Conservation (phyloP, 371 early-diverging fungal species). For the Rhizomucor pusillus region DNA sequence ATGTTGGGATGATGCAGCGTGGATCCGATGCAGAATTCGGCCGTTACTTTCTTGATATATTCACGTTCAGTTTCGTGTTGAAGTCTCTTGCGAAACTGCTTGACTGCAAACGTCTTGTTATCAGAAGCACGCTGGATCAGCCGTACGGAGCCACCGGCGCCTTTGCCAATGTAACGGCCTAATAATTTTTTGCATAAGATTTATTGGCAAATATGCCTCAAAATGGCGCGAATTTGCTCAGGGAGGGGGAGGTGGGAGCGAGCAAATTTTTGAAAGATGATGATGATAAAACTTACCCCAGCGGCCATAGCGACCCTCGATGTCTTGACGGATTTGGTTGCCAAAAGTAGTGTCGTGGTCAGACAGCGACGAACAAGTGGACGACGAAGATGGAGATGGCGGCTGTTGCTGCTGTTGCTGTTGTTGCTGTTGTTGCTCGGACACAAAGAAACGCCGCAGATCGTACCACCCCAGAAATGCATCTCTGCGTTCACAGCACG, state of each 20-base stretch:
- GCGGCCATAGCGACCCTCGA: slow-evolving; percentile 28
- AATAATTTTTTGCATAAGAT: slow-evolving; percentile 4
- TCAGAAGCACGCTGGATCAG: slow-evolving; percentile 56
- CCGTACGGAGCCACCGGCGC: slow-evolving; percentile 77
- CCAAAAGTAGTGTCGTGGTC: slow-evolving; percentile 13
- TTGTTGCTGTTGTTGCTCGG: slow-evolving; percentile 1
- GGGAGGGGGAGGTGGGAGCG: no score
- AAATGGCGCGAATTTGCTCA: slow-evolving; percentile 11
- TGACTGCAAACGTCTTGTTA: slow-evolving; percentile 70
- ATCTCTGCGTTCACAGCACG: slow-evolving; percentile 8
- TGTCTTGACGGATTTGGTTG: slow-evolving; percentile 27
- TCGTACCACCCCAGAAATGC: slow-evolving; percentile 21
- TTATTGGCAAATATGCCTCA: slow-evolving; percentile 16
- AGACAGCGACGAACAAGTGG: no score
- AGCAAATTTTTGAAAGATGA: no score
- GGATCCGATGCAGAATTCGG: slow-evolving; percentile 85
- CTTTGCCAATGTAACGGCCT: slow-evolving; percentile 71
- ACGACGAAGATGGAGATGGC: no score
- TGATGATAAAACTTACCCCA: slow-evolving; percentile 37
- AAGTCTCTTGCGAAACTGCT: slow-evolving; percentile 75
- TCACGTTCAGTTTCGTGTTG: slow-evolving; percentile 69
- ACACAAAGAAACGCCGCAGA: slow-evolving; percentile 24
- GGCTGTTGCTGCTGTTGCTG: background rate
- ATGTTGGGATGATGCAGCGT: slow-evolving; percentile 82
- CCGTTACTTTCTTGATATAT: slow-evolving; percentile 81